Evolutionary conservation across 208 protist species (phyloP).

Genomic region (Trichomonas vaginalis): DNA sequence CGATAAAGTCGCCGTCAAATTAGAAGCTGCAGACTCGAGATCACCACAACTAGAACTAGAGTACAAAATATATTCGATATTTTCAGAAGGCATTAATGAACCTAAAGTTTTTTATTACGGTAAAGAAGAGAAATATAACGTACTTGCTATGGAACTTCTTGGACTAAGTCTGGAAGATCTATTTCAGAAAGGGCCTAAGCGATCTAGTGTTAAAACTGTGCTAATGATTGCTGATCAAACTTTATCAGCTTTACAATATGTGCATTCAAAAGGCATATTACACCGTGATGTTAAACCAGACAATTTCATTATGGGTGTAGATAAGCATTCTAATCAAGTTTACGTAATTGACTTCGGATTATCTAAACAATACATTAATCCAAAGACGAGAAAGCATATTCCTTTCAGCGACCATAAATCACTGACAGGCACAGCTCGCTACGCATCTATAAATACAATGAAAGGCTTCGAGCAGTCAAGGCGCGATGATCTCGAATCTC

Average conservation of each 20-base stretch:
- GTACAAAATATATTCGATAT: conserved; percentile 62
- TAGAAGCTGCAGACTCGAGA: conserved; percentile 53
- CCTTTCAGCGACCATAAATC: conserved; percentile 58
- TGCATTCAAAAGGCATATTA: conserved; percentile 88
- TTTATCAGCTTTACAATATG: conserved; percentile 69
- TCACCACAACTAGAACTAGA: conserved; percentile 92
- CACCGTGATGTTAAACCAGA: conserved; percentile 89
- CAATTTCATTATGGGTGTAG: conserved; percentile 91
- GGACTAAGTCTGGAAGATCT: conserved; percentile 90
- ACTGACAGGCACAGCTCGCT: conserved; percentile 80
- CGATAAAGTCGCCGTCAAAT: conserved; percentile 67
- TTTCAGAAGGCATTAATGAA: conserved; percentile 48
- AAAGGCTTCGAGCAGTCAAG: conserved; percentile 79
- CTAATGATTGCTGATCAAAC: conserved; percentile 92
- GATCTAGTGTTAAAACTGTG: conserved; percentile 90
- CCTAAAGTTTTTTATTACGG: conserved; percentile 80
- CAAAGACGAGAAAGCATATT: conserved; percentile 92
- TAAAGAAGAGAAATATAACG: conserved; percentile 82
- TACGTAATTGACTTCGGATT: conserved; percentile 49
- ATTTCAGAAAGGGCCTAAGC: conserved; percentile 63
- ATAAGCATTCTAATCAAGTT: conserved; percentile 50
- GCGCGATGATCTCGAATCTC: conserved; percentile 60
- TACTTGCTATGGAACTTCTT: conserved; percentile 93
- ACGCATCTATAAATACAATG: conserved; percentile 98
- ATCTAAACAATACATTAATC: conserved; percentile 93